Evolutionary conservation across 2,329 filamentous ascomycete genomes (phyloP), one percentile per base, ranked within the genome.

Genomic region (Ophiostoma sp.): DNA sequence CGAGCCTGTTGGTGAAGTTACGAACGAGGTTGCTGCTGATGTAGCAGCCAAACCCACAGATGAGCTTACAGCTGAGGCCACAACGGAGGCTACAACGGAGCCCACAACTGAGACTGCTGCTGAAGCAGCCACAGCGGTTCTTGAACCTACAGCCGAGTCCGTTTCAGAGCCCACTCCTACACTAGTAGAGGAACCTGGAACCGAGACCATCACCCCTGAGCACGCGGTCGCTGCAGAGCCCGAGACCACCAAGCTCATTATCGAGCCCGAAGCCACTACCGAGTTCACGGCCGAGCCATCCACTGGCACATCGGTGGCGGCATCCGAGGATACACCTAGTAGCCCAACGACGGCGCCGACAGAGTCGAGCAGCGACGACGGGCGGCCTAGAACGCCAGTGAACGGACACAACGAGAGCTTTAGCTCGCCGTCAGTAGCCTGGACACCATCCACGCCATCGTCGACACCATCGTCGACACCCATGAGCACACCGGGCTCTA

Each of bases 401-500:
- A 7, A 40, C 18, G 27, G 38, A 5, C 12, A 38, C 42, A 27
- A 45, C 18, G 42, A 27, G 63, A 65, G n/a, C 27, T n/a, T 55
- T n/a, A 41, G 41, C 18, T 60, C 47, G 36, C 62, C 62, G 42
- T 67, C 68, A 9, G 45, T 52, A 9, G 18, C 60, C 36, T 52
- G 47, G 11, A 42, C 66, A 55, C 45, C 65, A 41, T 60, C 68
- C 11, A 62, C 55, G 27, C 55, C 58, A n/a, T n/a, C 5, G 16
- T 63, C 58, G 36, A 41, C 58, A 42, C 40, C 40, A 16, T 38
- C 36, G 58, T 41, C 58, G 58, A 63, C 58, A 6, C 60, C 66
- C 38, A 65, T 52, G n/a, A 47, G 68, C 38, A 69, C 68, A n/a
- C 68, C 68, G 6, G 64, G 68, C 36, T 69, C 65, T 40, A 38